These are phyloP conservation scores for Syncephalastrum contaminatum DNA, from an alignment of 371 early-diverging fungal genomes.

Conservation along the genomic window DNA sequence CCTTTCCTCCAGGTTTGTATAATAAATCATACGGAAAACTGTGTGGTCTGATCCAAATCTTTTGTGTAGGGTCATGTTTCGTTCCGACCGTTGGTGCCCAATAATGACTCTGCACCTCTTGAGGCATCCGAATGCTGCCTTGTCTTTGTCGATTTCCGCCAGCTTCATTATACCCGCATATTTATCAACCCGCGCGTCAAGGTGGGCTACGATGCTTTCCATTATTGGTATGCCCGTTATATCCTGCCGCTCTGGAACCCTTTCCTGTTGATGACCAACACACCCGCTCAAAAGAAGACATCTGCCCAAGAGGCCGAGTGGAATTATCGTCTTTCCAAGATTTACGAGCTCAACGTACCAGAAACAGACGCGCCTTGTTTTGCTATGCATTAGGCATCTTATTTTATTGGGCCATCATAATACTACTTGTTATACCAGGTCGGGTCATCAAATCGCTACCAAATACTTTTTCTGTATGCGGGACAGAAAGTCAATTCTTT, in stretches of 20 bases:
- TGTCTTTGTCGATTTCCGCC: constrained; percentile 21
- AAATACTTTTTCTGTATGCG: too few relatives aligned
- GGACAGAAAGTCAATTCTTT: too few relatives aligned
- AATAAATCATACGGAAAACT: neutral
- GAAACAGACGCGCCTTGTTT: constrained; percentile 8
- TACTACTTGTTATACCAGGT: too few relatives aligned
- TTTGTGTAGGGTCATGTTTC: constrained; percentile 6
- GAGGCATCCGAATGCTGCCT: constrained; percentile 32
- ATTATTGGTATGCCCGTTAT: constrained; percentile 25
- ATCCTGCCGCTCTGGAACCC: constrained; percentile 15
- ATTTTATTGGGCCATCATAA: too few relatives aligned
- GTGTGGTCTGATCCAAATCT: neutral
- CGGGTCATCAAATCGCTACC: too few relatives aligned
- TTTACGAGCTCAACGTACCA: constrained; percentile 4
- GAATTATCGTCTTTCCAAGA: constrained; percentile 8
- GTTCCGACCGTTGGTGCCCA: constrained; percentile 20
- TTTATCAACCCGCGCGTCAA: constrained; percentile 24
- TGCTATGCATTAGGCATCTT: too few relatives aligned
- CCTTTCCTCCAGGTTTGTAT: constrained; percentile 13
- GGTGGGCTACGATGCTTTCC: constrained; percentile 24
- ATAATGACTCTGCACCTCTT: constrained; percentile 14
- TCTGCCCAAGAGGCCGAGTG: constrained; percentile 12
- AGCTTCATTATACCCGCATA: constrained; percentile 12
- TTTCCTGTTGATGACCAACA: constrained; percentile 8
- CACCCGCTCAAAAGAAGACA: constrained; percentile 4